Evolutionary conservation across 305 asterid genomes (phyloP).

Genomic region (Withania somnifera): DNA sequence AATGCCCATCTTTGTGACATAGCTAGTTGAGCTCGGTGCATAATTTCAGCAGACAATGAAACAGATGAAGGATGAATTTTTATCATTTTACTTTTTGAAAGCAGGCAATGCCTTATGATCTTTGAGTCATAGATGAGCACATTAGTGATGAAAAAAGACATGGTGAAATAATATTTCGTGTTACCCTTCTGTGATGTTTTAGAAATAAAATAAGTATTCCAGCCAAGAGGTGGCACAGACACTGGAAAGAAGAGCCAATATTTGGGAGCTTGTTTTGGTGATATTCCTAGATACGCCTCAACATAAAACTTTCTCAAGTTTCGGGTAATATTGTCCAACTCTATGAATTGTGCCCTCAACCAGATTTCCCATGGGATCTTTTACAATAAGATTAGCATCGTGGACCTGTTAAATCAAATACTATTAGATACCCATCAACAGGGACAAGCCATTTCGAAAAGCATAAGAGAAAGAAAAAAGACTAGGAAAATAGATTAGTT

Average conservation of each 20-base stretch:
- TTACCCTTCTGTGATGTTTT: constrained; percentile 38
- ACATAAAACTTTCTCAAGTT: constrained; percentile 44
- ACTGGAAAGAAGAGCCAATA: constrained; percentile 63
- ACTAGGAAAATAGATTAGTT: neutral
- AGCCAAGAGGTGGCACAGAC: constrained; percentile 62
- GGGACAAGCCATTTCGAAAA: too few relatives aligned
- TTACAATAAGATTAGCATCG: constrained; percentile 41
- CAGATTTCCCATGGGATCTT: constrained; percentile 48
- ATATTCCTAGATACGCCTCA: constrained; percentile 53
- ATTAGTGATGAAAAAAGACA: neutral
- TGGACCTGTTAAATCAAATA: constrained; percentile 42
- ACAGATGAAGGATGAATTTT: neutral
- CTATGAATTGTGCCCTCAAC: constrained; percentile 45
- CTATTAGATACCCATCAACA: neutral
- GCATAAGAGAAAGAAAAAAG: neutral
- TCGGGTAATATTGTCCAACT: constrained; percentile 49
- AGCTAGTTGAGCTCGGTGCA: constrained; percentile 28
- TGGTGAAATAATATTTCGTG: neutral
- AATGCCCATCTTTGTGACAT: constrained; percentile 13
- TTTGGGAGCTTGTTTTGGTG: constrained; percentile 38
- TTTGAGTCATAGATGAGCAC: neutral
- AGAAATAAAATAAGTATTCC: constrained; percentile 62
- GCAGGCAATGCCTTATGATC: neutral
- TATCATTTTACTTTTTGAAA: neutral
- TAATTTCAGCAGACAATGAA: constrained; percentile 6